A percentile compares a stretch with the other conserved stretches of the same genome.
phyloP scores from a whole-genome alignment of 805 yeast species.

The Saccharomycopsis sp. region DNA sequence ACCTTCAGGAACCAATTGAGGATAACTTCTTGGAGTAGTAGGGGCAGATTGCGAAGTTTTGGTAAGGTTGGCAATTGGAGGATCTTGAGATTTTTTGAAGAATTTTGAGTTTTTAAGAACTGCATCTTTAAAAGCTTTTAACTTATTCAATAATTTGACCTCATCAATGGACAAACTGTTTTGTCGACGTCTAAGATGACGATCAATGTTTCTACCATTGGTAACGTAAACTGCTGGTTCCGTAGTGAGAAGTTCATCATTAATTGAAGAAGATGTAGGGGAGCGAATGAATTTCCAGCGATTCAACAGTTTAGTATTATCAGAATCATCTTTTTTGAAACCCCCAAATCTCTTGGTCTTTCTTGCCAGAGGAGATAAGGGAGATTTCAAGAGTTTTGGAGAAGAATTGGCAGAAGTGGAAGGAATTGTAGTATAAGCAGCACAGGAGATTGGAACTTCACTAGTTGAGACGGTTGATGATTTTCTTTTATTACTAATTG shows the following conservation, averaged over 20 bases:
- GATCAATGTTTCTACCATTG: slow-evolving; percentile 14
- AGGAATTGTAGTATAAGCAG: slow-evolving; percentile 13
- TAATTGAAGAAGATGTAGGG: no score
- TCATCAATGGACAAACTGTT: slow-evolving; percentile 11
- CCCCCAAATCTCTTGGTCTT: no score
- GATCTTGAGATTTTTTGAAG: not conserved
- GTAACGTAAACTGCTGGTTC: slow-evolving; percentile 9
- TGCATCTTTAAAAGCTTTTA: slow-evolving; percentile 11
- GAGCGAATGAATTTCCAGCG: no score
- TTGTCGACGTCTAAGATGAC: not conserved
- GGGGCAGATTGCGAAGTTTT: not conserved
- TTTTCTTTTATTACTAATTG: no score
- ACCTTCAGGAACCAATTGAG: not conserved
- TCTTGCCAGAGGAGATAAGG: no score
- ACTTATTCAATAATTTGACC: slow-evolving; percentile 14
- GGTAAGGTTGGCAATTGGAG: not conserved
- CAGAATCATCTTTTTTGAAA: no score
- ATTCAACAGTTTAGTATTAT: no score
- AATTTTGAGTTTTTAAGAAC: slow-evolving; percentile 5
- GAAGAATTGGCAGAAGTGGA: no score
- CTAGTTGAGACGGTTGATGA: no score
- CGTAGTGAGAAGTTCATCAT: no score
- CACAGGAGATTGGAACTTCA: slow-evolving; percentile 7
- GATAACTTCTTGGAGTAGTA: not conserved
- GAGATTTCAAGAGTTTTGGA: no score